Evolutionary conservation across 2,329 filamentous ascomycete genomes (phyloP), one percentile per base, ranked within the genome.

Genomic region (Blumeria graminis): DNA sequence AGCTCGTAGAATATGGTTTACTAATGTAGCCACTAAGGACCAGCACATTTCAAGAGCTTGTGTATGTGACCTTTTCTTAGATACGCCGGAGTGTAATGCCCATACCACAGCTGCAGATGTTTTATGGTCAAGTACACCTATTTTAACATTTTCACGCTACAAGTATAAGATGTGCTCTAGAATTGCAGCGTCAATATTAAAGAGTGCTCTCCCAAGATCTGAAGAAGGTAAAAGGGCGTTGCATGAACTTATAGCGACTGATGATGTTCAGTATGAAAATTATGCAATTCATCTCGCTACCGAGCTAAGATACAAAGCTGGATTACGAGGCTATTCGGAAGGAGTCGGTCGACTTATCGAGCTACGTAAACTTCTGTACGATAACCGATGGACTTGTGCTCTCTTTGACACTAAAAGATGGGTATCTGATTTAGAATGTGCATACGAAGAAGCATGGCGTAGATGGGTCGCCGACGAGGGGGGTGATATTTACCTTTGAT

Each of bases 91-190:
- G 69, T 98, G 92, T 70, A 98, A 98, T 65, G 92, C 89, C 1
- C 92, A 98, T 68, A 98, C 92, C 0, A 98, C 92, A 1, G 92
- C 92, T 1, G 93, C 92, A 11, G 92, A 98, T 65, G 84, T 96
- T 0, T 74, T 98, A 6, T 98, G 92, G 92, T 93, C 86, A 55
- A 93, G 89, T 62, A 96, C 92, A 0, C 92, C 92, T 5, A 72
- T 98, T 22, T 74, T 98, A 33, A 98, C 92, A 0, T 74, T 92
- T 34, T 89, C 92, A 10, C 79, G 92, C 38, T 95, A 96, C 68
- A 78, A 84, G 55, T 95, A 95, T 71, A 98, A 98, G 70, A 98
- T 98, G 92, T 98, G 92, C 69, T 94, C 87, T 46, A 84, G 92
- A 56, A 98, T 98, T 84, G 92, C 90, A 6, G 89, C 92, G 6